These are phyloP conservation scores for Colletotrichum neosansevieriae DNA, from an alignment of 2,329 filamentous ascomycete genomes.

Conservation along the genomic window DNA sequence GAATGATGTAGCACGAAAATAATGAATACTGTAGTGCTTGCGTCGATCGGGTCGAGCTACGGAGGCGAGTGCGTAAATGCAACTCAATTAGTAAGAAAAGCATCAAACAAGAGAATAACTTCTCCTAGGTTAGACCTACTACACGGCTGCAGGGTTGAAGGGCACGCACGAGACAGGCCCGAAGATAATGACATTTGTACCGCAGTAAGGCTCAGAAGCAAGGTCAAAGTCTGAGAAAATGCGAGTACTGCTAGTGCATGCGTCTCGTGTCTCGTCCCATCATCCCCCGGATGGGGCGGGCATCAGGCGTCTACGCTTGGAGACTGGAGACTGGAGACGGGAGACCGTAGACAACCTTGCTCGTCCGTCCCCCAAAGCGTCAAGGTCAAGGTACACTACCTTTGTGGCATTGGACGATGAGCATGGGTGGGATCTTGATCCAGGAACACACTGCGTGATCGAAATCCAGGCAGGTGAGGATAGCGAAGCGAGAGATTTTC, in stretches of 20 bases:
- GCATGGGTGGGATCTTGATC: too few relatives aligned
- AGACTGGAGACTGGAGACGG: conserved; percentile 12
- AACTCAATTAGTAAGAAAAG: too few relatives aligned
- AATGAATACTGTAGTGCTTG: too few relatives aligned
- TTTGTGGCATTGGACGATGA: not conserved
- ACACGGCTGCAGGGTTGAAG: not conserved
- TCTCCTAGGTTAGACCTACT: too few relatives aligned
- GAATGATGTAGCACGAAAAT: too few relatives aligned
- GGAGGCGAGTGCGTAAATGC: too few relatives aligned
- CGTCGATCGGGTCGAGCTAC: too few relatives aligned
- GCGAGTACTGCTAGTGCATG: not conserved
- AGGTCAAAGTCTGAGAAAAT: too few relatives aligned
- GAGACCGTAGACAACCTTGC: conserved; percentile 21
- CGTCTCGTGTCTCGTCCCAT: conserved; percentile 37
- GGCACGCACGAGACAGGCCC: not conserved
- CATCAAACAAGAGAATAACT: too few relatives aligned
- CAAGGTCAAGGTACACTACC: conserved; percentile 8
- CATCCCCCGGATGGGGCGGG: conserved; percentile 36
- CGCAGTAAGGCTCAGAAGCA: too few relatives aligned
- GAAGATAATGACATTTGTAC: too few relatives aligned
- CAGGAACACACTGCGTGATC: not conserved
- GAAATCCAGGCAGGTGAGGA: conserved; percentile 34
- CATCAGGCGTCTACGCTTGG: conserved; percentile 10
- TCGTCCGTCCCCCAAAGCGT: conserved; percentile 5
- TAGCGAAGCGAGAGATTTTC: conserved; percentile 12